Conservation (phyloP, 495 filamentous ascomycete genomes). For the Penicillium pancosmium region DNA sequence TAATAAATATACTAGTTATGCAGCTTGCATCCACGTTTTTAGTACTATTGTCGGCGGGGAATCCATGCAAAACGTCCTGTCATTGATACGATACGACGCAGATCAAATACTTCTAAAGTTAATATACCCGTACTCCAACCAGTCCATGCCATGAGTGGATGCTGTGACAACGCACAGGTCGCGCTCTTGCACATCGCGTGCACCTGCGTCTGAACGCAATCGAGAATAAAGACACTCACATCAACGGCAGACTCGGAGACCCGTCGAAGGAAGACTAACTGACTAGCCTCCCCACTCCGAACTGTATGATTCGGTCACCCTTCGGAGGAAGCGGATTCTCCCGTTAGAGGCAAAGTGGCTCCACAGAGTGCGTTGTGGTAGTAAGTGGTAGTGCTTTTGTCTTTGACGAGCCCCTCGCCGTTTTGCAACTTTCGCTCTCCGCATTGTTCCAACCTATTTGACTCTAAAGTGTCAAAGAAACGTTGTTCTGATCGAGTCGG, state of each 20-base stretch:
- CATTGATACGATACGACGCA: no score
- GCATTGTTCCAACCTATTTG: neutral
- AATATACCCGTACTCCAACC: neutral
- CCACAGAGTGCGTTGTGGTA: neutral
- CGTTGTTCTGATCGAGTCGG: neutral
- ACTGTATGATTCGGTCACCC: neutral
- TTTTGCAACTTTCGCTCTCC: neutral
- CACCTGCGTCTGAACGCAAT: no score
- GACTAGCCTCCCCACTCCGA: neutral
- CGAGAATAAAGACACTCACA: neutral
- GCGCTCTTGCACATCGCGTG: neutral
- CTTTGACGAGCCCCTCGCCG: neutral
- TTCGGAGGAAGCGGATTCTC: neutral
- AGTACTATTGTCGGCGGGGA: no score
- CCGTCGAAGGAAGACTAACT: neutral
- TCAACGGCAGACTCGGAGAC: neutral
- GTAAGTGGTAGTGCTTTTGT: neutral
- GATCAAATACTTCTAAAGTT: neutral
- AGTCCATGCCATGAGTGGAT: neutral
- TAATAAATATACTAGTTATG: no score
- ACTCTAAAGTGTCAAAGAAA: neutral
- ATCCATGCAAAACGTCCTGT: no score
- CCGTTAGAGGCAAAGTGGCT: neutral
- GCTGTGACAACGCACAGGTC: neutral
- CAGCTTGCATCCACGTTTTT: no score